These are phyloP conservation scores for Uronychia binucleata DNA, from an alignment of 73 alveolate species.

Conservation along the genomic window DNA sequence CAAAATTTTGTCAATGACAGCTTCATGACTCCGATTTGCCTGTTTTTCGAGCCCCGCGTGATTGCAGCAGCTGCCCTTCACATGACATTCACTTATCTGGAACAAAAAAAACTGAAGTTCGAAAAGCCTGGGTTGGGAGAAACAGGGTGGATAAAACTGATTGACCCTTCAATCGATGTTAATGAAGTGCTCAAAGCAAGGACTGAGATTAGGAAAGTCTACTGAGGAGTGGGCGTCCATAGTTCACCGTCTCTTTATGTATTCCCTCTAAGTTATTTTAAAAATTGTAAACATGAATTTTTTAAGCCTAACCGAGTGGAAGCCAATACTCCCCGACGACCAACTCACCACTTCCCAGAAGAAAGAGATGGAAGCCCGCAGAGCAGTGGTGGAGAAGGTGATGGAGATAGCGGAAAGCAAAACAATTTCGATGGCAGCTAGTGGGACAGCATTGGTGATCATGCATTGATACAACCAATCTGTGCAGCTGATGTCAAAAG, in stretches of 20 bases:
- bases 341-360: background rate
- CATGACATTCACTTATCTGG: slow-evolving; percentile 39
- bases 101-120: slow-evolving; percentile 9
- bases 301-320: background rate
- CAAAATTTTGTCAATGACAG: slow-evolving; percentile 69
- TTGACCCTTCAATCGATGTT: background rate
- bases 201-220: background rate
- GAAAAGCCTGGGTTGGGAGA: background rate
- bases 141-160: background rate
- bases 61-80: slow-evolving; percentile 75
- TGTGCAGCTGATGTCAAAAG: background rate
- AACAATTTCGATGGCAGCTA: background rate
- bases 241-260: background rate
- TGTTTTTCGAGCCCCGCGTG: slow-evolving; percentile 76
- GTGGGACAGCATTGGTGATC: background rate
- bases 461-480: background rate
- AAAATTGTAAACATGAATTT: background rate
- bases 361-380: background rate
- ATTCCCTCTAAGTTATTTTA: background rate
- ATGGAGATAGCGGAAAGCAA: background rate
- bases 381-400: background rate
- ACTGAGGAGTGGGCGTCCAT: background rate
- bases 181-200: background rate
- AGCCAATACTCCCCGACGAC: background rate
- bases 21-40: slow-evolving; percentile 68